These are phyloP conservation scores for Amaranthus hypochondriacus DNA, from an alignment of 148 eudicot genomes.

Conservation along the genomic window DNA sequence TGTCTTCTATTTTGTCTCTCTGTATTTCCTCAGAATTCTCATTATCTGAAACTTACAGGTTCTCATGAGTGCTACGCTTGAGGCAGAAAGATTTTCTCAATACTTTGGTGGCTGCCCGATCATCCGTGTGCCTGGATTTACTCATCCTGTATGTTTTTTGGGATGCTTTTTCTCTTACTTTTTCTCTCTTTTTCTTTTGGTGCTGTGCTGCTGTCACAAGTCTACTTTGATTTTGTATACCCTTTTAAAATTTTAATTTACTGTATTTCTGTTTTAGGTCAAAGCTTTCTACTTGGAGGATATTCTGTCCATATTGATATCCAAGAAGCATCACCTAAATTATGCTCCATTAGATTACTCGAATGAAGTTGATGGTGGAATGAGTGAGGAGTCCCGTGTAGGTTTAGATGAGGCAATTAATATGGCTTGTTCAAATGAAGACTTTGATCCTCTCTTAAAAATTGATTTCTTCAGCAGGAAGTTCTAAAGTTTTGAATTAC, in stretches of 20 bases:
- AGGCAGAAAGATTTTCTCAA: constrained; percentile 89
- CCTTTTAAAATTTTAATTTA: neutral
- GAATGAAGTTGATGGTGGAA: constrained; percentile 30
- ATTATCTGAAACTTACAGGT: constrained; percentile 43
- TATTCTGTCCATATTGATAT: constrained; percentile 50
- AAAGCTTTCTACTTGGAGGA: constrained; percentile 78
- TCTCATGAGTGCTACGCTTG: constrained; percentile 97
- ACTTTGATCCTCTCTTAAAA: constrained; percentile 75
- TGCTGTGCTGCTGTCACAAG: neutral
- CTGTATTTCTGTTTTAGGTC: constrained; percentile 49
- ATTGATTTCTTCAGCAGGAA: constrained; percentile 52
- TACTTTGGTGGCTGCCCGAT: constrained; percentile 95
- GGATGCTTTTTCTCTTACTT: neutral
- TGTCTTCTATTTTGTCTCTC: neutral
- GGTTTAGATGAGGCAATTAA: constrained; percentile 88
- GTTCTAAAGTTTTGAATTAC: constrained; percentile 45
- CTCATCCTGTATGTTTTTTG: constrained; percentile 74
- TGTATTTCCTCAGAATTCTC: constrained; percentile 8
- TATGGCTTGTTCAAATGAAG: constrained; percentile 61
- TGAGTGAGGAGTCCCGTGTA: constrained; percentile 45
- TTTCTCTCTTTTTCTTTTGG: constrained; percentile 3
- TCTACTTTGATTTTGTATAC: neutral
- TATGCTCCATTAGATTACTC: constrained; percentile 20
- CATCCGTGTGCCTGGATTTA: constrained; percentile 90
- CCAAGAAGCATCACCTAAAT: constrained; percentile 40